Percentiles rank a stretch among this genome's conserved stretches.
Evolutionary conservation across 2,329 filamentous ascomycete species (phyloP).

Genomic region (Cucurbitaria berberidis): DNA sequence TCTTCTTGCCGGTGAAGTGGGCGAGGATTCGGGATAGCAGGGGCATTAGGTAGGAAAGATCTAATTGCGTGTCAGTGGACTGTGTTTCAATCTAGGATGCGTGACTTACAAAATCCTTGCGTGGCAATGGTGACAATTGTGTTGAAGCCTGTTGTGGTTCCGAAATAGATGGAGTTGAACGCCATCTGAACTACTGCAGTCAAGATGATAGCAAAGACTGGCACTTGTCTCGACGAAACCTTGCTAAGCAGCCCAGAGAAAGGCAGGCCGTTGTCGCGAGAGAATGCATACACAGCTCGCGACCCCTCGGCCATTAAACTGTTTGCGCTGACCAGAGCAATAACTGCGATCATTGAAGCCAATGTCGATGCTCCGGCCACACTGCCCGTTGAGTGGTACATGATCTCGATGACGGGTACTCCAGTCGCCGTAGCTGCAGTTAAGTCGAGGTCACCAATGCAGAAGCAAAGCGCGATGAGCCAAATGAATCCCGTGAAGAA

Average conservation of each 20-base stretch:
- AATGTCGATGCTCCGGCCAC: conserved; percentile 55
- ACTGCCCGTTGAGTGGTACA: conserved; percentile 57
- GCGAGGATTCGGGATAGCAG: conserved; percentile 59
- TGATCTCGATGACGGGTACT: conserved; percentile 61
- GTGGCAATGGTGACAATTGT: conserved; percentile 65
- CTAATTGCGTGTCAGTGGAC: conserved; percentile 29
- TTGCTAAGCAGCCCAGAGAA: conserved; percentile 57
- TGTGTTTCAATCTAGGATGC: background rate
- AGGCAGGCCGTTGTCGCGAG: conserved; percentile 60
- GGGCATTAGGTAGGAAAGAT: conserved; percentile 64
- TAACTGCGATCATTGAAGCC: conserved; percentile 57
- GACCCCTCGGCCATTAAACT: conserved; percentile 57
- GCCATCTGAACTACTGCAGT: conserved; percentile 58
- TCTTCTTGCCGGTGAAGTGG: conserved; percentile 52
- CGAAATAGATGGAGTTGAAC: conserved; percentile 63
- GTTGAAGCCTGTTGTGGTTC: conserved; percentile 61
- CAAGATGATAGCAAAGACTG: conserved; percentile 58
- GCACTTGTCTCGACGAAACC: conserved; percentile 57
- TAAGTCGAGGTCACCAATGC: conserved; percentile 52
- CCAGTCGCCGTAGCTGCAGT: conserved; percentile 56
- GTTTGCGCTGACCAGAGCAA: conserved; percentile 54
- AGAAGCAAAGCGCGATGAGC: conserved; percentile 50
- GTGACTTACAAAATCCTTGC: conserved; percentile 59
- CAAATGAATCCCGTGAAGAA: conserved; percentile 49
- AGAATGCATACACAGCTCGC: conserved; percentile 55